Evolutionary conservation across 352 stramenopile species (phyloP).

Genomic region (Pythium rhizo-oryzae): DNA sequence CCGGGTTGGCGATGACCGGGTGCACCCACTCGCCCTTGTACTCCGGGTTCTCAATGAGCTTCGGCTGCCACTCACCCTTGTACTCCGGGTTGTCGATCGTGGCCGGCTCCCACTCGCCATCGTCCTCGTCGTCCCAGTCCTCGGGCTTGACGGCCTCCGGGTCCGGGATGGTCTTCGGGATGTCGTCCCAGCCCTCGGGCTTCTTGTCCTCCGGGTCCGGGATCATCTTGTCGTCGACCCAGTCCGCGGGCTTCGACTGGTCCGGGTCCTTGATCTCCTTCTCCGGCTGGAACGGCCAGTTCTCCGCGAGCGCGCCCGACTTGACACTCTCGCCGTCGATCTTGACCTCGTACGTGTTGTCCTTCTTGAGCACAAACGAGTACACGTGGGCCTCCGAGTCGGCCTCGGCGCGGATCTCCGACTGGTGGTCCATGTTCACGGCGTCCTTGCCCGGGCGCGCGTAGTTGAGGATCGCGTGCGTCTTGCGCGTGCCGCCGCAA

Average conservation of each 20-base stretch:
- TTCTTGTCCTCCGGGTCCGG: slow-evolving; percentile 95
- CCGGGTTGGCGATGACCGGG: slow-evolving; percentile 96
- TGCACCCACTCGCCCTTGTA: slow-evolving; percentile 99
- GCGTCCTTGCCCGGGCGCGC: slow-evolving; percentile 94
- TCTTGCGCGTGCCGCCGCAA: slow-evolving; percentile 96
- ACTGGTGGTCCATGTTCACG: slow-evolving; percentile 91
- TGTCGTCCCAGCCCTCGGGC: slow-evolving; percentile 97
- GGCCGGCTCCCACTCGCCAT: slow-evolving; percentile 97
- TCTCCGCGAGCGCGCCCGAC: slow-evolving; percentile 90
- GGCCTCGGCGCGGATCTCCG: slow-evolving; percentile 76
- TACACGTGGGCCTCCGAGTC: slow-evolving; percentile 96
- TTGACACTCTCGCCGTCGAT: slow-evolving; percentile 97
- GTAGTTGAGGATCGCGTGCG: slow-evolving; percentile 99
- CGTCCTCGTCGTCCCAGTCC: slow-evolving; percentile 99
- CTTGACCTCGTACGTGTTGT: slow-evolving; percentile 97
- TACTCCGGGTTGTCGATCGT: slow-evolving; percentile 97
- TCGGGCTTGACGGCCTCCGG: slow-evolving; percentile 96
- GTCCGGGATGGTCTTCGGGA: slow-evolving; percentile 96
- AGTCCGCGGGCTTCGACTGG: slow-evolving; percentile 97
- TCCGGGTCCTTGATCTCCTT: slow-evolving; percentile 98
- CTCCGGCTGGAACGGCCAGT: slow-evolving; percentile 95
- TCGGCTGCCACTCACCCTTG: slow-evolving; percentile 98
- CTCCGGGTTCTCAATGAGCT: slow-evolving; percentile 98
- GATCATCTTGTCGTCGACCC: slow-evolving; percentile 96
- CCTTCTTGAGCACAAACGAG: slow-evolving; percentile 96